phyloP scores from a whole-genome alignment of 179 eudicot genomes.

The Vitellaria paradoxa region DNA sequence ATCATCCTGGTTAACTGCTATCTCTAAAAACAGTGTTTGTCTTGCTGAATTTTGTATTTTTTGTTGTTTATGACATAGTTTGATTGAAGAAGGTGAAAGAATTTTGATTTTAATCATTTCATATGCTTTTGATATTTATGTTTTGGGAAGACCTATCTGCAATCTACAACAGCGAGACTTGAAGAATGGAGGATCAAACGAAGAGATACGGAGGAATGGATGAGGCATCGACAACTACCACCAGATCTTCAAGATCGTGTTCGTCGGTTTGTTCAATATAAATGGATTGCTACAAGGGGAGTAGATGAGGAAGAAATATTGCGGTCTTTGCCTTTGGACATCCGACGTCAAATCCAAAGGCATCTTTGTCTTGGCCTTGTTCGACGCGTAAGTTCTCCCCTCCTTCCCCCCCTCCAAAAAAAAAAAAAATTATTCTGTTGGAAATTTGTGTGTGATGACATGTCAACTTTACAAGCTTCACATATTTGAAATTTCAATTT shows the following conservation, averaged over 20 bases:
- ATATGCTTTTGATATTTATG: conserved; percentile 6
- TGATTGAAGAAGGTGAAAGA: not conserved
- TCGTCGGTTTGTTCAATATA: conserved; percentile 75
- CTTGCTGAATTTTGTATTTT: not conserved
- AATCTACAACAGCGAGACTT: conserved; percentile 69
- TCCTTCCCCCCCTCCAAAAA: not conserved
- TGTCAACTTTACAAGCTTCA: not conserved
- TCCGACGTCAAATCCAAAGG: conserved; percentile 72
- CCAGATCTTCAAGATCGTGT: conserved; percentile 65
- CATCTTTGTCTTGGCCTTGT: conserved; percentile 87
- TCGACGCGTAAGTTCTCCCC: conserved; percentile 52
- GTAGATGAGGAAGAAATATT: conserved; percentile 77
- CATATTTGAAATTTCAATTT: not conserved
- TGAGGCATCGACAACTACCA: conserved; percentile 86
- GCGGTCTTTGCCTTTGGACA: conserved; percentile 61
- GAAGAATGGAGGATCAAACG: conserved; percentile 90
- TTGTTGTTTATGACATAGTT: not conserved
- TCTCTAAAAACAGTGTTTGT: not conserved
- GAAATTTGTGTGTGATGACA: not conserved
- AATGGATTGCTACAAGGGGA: conserved; percentile 85
- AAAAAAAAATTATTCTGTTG: not conserved
- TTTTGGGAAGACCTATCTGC: conserved; percentile 59
- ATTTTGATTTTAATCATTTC: not conserved
- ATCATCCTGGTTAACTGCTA: not conserved
- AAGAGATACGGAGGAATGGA: conserved; percentile 93